A percentile compares a stretch with the other conserved stretches of the same genome.
Evolutionary conservation across 2,329 filamentous ascomycete genomes (phyloP).

Genomic region (Setomelanomma holmii): DNA sequence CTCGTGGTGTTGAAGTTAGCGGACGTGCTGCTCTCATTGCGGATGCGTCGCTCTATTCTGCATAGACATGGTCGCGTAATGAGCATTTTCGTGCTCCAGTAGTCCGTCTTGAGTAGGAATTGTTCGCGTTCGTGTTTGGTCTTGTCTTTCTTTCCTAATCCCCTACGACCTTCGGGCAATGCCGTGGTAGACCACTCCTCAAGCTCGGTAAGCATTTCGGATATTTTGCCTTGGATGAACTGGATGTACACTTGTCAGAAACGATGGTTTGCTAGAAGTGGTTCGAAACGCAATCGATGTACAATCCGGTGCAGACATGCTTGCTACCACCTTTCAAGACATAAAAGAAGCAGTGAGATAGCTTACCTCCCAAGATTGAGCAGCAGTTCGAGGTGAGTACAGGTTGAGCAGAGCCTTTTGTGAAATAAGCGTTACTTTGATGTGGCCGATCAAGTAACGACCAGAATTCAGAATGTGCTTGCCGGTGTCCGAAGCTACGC

Average conservation of each 20-base stretch:
- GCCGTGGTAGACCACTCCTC: slow-evolving; percentile 41
- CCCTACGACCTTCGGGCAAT: slow-evolving; percentile 1
- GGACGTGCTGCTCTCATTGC: slow-evolving; percentile 30
- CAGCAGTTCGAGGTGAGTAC: slow-evolving; percentile 45
- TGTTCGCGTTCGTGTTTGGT: slow-evolving; percentile 18
- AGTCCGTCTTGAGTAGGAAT: slow-evolving; percentile 34
- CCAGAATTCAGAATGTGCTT: neutral
- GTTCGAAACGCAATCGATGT: too few species aligned
- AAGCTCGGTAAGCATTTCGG: slow-evolving; percentile 36
- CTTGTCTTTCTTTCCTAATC: neutral
- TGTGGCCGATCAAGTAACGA: slow-evolving; percentile 17
- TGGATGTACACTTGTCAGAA: slow-evolving; percentile 6
- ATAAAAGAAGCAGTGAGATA: neutral
- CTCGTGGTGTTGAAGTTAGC: slow-evolving; percentile 41
- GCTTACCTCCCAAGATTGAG: slow-evolving; percentile 44
- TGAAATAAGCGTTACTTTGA: slow-evolving; percentile 40
- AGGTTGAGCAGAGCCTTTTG: slow-evolving; percentile 41
- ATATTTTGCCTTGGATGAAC: slow-evolving; percentile 41
- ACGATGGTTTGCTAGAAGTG: too few species aligned
- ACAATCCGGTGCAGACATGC: too few species aligned
- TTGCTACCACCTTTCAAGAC: too few species aligned
- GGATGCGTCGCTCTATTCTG: slow-evolving; percentile 35
- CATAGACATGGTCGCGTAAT: slow-evolving; percentile 50
- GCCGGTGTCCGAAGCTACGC: neutral
- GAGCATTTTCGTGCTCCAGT: slow-evolving; percentile 44